phyloP scores from a whole-genome alignment of 2,329 filamentous ascomycete genomes.

The Ophiostoma pallidulum region DNA sequence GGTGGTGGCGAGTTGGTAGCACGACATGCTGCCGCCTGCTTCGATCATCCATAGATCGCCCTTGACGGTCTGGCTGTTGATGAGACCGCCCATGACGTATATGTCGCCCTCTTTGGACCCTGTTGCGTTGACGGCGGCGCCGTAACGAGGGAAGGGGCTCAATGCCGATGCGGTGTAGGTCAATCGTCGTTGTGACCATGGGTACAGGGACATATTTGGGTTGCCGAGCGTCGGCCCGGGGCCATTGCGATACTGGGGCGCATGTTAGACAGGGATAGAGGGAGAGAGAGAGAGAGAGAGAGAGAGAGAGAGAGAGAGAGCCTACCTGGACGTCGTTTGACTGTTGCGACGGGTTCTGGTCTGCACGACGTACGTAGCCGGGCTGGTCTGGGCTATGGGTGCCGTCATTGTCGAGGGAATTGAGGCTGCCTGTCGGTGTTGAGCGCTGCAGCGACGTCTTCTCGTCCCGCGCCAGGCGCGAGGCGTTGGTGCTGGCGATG shows the following conservation, averaged over 20 bases:
- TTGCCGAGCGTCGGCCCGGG: slow-evolving; percentile 38
- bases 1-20: slow-evolving; percentile 84
- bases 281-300: not conserved
- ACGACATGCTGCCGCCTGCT: slow-evolving; percentile 75
- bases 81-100: slow-evolving; percentile 93
- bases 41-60: slow-evolving; percentile 98
- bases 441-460: slow-evolving; percentile 48
- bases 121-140: slow-evolving; percentile 84
- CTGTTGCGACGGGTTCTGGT: slow-evolving; percentile 44
- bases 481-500: slow-evolving; percentile 37
- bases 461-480: slow-evolving; percentile 42
- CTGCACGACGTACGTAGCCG: slow-evolving; percentile 43
- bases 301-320: not conserved
- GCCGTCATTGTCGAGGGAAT: slow-evolving; percentile 55
- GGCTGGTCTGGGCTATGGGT: slow-evolving; percentile 56
- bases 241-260: slow-evolving; percentile 44
- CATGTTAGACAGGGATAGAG: not conserved
- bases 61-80: slow-evolving; percentile 91
- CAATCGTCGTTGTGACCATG: slow-evolving; percentile 85
- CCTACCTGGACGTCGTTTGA: slow-evolving; percentile 14
- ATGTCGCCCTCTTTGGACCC: slow-evolving; percentile 96
- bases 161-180: slow-evolving; percentile 75
- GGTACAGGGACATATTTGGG: slow-evolving; percentile 75
- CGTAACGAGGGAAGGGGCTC: slow-evolving; percentile 92
- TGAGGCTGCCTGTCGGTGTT: slow-evolving; percentile 69